Evolutionary conservation across 306 rosid species (phyloP).

Genomic region (Malus sieversii): DNA sequence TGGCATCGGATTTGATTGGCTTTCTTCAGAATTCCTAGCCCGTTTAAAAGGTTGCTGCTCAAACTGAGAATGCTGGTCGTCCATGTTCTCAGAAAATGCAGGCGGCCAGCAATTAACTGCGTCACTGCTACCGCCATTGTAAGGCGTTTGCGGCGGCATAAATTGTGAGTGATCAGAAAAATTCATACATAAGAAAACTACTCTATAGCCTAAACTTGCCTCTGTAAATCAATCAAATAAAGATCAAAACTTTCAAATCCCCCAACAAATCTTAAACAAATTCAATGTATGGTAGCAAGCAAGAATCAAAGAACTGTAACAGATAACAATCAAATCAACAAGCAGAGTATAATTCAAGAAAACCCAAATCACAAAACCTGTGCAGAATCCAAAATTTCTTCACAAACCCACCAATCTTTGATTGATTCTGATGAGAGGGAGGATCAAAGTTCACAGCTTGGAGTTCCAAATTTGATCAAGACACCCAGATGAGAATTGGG

Average conservation of each 20-base stretch:
- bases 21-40: constrained; percentile 48
- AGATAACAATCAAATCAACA: not conserved
- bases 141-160: constrained; percentile 34
- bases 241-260: not conserved
- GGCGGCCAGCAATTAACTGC: constrained; percentile 51
- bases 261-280: not conserved
- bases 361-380: not conserved
- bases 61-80: constrained; percentile 35
- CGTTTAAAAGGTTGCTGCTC: constrained; percentile 44
- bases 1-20: constrained; percentile 23
- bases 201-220: not conserved
- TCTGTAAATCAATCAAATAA: constrained; percentile 11
- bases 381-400: not conserved
- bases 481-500: constrained; percentile 1
- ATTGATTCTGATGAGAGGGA: constrained; percentile 13
- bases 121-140: constrained; percentile 32
- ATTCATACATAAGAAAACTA: constrained; percentile 37
- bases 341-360: not conserved
- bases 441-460: not conserved
- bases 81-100: constrained; percentile 41
- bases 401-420: constrained; percentile 2
- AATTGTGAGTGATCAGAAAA: constrained; percentile 43
- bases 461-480: not conserved
- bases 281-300: not conserved
- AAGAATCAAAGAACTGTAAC: constrained; percentile 3